Evolutionary conservation across 179 eudicot species (phyloP), one percentile per base, ranked within the genome.

Genomic region (Pouteria campechiana): DNA sequence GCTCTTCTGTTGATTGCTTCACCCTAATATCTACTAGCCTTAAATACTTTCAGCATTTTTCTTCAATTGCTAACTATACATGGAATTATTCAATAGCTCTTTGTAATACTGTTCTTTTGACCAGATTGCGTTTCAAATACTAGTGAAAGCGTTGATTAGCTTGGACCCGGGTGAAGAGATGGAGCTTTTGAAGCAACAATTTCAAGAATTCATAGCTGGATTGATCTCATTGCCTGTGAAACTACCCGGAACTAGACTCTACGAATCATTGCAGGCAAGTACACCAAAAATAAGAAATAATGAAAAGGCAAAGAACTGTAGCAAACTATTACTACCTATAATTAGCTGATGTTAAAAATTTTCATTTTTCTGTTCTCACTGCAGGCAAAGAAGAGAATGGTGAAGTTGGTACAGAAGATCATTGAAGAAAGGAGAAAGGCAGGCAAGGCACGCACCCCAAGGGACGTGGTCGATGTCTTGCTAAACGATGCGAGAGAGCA

Each of bases 381-480:
- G 41, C 70, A 86, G 92, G 95, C 98, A 24, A 90, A 86, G 67
- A 74, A 61, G 67, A 67, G 68, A 50, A 78, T 90, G 98, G 86
- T 79, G 29, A 78, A 74, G 54, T 29, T 85, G 17, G 69, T 86
- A 18, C 69, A 64, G 58, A 67, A 52, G 52, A 74, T 81, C 2
- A 76, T 90, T 22, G 32, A 64, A 30, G 72, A 37, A 0, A 90
- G 72, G 59, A 79, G 74, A 57, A 67, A 36, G 2, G 48, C 12
- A 18, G 45, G 32, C 15, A 9, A 4, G 18, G 22, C 25, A 31
- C 41, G 37, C 32, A 52, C 63, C 10, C 56, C 81, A 49, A 69
- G 59, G 58, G 98, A 90, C 59, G 84, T 77, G 18, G 56, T 63
- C 3, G 98, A 81, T 47, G 90, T 71, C n/a, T 52, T 90, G 55